A percentile compares a stretch with the other conserved stretches of the same genome.
phyloP scores from a whole-genome alignment of 2,329 filamentous ascomycete species.

The Aspergillus udagawae region DNA sequence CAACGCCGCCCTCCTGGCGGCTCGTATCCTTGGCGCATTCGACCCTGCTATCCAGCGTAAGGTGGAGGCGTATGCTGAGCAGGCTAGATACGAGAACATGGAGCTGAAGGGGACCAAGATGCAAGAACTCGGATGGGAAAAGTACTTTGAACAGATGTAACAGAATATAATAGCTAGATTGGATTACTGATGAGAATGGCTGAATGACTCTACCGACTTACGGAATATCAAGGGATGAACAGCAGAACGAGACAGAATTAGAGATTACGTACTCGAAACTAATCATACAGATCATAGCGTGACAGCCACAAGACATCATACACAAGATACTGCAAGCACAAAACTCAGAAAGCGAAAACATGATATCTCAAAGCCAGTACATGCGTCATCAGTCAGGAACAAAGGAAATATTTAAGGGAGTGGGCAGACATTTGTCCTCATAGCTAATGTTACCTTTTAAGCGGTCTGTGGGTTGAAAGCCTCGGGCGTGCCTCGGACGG shows the following conservation, averaged over 20 bases:
- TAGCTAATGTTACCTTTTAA: constrained; percentile 1
- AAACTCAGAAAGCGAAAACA: not conserved
- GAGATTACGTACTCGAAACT: not conserved
- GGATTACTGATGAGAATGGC: not conserved
- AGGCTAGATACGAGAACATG: constrained; percentile 40
- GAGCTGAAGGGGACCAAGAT: constrained; percentile 42
- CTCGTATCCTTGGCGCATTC: constrained; percentile 60
- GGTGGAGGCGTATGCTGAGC: constrained; percentile 41
- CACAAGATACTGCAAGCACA: not conserved
- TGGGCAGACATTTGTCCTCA: not conserved
- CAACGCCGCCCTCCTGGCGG: constrained; percentile 70
- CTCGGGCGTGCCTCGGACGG: constrained; percentile 11
- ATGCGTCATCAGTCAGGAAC: not conserved
- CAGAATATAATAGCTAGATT: not conserved
- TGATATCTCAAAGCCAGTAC: not conserved
- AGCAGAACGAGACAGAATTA: not conserved
- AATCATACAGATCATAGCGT: not conserved
- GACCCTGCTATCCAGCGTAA: constrained; percentile 39
- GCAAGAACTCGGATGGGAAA: constrained; percentile 41
- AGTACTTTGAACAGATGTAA: constrained; percentile 44
- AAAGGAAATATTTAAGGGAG: not conserved
- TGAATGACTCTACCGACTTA: not conserved
- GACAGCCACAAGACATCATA: not conserved
- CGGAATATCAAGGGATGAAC: not conserved
- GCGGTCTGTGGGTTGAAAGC: constrained; percentile 23